Evolutionary conservation across 495 filamentous ascomycete species (phyloP).

Genomic region (Lasiosphaeria ovina): DNA sequence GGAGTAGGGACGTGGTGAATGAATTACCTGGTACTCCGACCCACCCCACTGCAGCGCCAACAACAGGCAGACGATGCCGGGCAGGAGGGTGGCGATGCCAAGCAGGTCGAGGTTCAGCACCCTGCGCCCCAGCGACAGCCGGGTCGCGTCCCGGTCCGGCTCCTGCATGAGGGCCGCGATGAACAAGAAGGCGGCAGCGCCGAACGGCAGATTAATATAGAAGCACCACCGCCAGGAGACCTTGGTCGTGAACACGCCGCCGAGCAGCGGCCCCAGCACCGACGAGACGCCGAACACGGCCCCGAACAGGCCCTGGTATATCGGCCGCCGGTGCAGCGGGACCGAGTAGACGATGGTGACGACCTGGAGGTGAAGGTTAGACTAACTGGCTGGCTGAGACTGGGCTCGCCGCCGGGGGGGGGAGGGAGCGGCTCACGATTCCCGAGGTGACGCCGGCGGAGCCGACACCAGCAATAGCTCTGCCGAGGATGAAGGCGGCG

Average conservation of each 20-base stretch:
- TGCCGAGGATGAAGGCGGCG: constrained; percentile 53
- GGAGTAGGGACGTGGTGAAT: constrained; percentile 25
- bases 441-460: constrained; percentile 39
- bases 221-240: constrained; percentile 77
- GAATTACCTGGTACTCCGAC: constrained; percentile 47
- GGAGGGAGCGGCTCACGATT: constrained; percentile 2
- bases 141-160: constrained; percentile 39
- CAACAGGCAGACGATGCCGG: constrained; percentile 64
- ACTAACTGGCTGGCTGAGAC: constrained; percentile 9
- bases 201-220: constrained; percentile 70
- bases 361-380: constrained; percentile 21
- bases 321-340: constrained; percentile 46
- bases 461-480: constrained; percentile 54
- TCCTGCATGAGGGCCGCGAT: constrained; percentile 55
- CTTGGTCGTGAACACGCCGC: constrained; percentile 53
- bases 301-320: constrained; percentile 41
- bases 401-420: background rate
- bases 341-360: constrained; percentile 46
- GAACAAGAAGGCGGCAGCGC: constrained; percentile 59
- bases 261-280: constrained; percentile 63
- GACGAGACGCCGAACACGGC: constrained; percentile 63
- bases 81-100: constrained; percentile 63
- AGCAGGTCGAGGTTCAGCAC: constrained; percentile 59
- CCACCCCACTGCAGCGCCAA: constrained; percentile 83
- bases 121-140: constrained; percentile 44